phyloP scores from a whole-genome alignment of 73 alveolate species.

The Stentor coeruleus region DNA sequence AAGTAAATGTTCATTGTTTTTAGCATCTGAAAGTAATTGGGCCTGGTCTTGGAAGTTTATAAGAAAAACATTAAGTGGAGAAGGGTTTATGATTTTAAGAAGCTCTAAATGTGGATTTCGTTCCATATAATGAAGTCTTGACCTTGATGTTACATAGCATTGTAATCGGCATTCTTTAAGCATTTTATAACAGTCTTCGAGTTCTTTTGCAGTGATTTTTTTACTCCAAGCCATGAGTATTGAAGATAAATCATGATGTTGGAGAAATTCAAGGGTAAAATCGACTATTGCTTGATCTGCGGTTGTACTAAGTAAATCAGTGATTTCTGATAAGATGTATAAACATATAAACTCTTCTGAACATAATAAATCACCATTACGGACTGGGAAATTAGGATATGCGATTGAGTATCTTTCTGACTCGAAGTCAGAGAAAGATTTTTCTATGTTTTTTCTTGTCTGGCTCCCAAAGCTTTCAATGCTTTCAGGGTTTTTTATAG shows the following conservation, averaged over 20 bases:
- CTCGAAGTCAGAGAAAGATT: not conserved
- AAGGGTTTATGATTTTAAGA: not conserved
- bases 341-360: not conserved
- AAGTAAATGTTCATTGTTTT: not conserved
- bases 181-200: not conserved
- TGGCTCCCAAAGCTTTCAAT: not conserved
- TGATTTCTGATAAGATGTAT: not conserved
- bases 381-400: not conserved
- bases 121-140: not conserved
- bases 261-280: not conserved
- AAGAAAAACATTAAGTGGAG: not conserved
- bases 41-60: conserved; percentile 9
- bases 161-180: not conserved
- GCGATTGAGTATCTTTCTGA: not conserved
- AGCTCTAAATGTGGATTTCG: not conserved
- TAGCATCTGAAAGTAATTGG: not conserved
- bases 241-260: not conserved
- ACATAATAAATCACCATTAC: not conserved
- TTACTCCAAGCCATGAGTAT: not conserved
- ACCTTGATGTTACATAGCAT: not conserved
- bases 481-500: not conserved
- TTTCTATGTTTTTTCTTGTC: not conserved
- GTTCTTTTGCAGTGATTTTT: not conserved
- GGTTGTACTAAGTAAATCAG: not conserved
- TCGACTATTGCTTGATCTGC: not conserved